Percentiles rank a stretch among this genome's conserved stretches.
These are phyloP conservation scores for Camellia sinensis DNA, from an alignment of 148 eudicot species.

Conservation along the genomic window DNA sequence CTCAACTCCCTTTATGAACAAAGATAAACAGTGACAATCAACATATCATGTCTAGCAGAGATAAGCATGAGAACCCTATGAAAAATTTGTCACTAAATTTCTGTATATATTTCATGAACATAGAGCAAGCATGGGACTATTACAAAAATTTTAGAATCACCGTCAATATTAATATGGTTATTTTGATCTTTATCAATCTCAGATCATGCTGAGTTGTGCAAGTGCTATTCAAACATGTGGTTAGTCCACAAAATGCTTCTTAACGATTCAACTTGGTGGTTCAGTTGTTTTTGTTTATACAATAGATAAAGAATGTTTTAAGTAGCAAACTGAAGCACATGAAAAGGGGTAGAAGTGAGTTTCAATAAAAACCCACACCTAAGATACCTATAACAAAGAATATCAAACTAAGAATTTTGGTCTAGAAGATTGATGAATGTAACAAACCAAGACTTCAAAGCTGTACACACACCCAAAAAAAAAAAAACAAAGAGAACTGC, in stretches of 20 bases:
- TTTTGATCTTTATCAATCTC: neutral
- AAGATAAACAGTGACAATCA: slow-evolving; percentile 11
- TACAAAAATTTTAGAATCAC: neutral
- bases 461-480: neutral
- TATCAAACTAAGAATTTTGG: neutral
- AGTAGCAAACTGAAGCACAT: neutral
- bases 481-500: neutral
- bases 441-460: neutral
- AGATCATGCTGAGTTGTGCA: neutral
- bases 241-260: neutral
- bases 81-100: neutral
- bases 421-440: neutral
- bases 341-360: neutral
- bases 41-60: slow-evolving; percentile 2
- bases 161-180: neutral
- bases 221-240: neutral
- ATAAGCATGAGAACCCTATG: neutral
- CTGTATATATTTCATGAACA: neutral
- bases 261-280: neutral
- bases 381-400: neutral
- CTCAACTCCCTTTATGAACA: slow-evolving; percentile 66
- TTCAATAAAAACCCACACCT: neutral
- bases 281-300: neutral
- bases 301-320: neutral
- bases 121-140: neutral